These are phyloP conservation scores for Apiotrichum siamense DNA, from an alignment of 1,284 basidiomycete species.

Conservation along the genomic window DNA sequence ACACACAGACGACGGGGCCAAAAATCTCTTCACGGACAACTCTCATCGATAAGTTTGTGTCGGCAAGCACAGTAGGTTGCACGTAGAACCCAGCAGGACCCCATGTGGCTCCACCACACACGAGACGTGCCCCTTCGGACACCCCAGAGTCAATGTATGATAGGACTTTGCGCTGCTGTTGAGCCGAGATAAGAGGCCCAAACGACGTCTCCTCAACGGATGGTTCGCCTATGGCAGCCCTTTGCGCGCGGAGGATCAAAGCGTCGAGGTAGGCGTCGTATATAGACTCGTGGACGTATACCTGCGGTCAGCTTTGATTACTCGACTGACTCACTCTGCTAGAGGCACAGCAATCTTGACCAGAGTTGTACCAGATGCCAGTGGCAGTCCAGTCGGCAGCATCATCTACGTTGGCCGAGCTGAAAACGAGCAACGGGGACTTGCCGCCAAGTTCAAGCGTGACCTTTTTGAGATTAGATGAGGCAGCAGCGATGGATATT, in stretches of 20 bases:
- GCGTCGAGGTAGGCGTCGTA: conserved; percentile 70
- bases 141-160: conserved; percentile 82
- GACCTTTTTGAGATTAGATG: conserved; percentile 72
- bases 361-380: conserved; percentile 38
- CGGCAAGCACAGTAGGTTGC: conserved; percentile 46
- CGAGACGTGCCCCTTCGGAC: conserved; percentile 71
- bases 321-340: conserved; percentile 52
- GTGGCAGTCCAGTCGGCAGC: conserved; percentile 55
- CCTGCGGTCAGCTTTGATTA: background rate
- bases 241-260: conserved; percentile 62
- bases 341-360: conserved; percentile 52
- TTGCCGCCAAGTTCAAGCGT: conserved; percentile 55
- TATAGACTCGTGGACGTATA: conserved; percentile 74
- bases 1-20: conserved; percentile 49
- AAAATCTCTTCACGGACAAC: conserved; percentile 48
- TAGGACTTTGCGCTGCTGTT: conserved; percentile 83
- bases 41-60: conserved; percentile 33
- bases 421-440: conserved; percentile 50
- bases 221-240: conserved; percentile 63
- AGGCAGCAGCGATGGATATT: conserved; percentile 74
- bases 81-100: conserved; percentile 43
- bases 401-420: conserved; percentile 59
- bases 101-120: conserved; percentile 64
- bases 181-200: conserved; percentile 76
- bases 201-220: conserved; percentile 66